Conservation (phyloP, 192 early-diverging fungal species). For the Oehlia diaphana region DNA sequence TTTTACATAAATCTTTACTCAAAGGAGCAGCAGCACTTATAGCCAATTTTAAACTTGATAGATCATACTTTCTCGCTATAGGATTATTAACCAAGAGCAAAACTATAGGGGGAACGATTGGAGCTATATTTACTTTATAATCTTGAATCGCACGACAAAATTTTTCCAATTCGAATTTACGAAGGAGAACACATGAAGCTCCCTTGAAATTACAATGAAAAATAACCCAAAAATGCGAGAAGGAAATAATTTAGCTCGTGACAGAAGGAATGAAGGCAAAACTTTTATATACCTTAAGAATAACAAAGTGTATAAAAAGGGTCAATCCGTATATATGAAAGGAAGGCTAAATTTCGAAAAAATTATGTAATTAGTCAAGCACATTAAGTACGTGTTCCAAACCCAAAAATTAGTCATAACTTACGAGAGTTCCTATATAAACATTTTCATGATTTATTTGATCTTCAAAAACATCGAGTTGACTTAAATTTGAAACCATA, state of each 20-base stretch:
- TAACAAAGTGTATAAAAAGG: not conserved
- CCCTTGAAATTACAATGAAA: constrained; percentile 37
- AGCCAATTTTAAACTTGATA: constrained; percentile 51
- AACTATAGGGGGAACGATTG: constrained; percentile 68
- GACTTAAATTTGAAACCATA: constrained; percentile 74
- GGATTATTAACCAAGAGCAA: constrained; percentile 65
- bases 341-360: not conserved
- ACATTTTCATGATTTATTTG: constrained; percentile 29
- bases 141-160: constrained; percentile 58
- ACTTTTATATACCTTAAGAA: not conserved
- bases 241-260: not conserved
- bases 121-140: constrained; percentile 44
- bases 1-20: constrained; percentile 34
- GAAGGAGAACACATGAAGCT: constrained; percentile 53
- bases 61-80: constrained; percentile 60
- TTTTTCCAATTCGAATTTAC: constrained; percentile 58
- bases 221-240: constrained; percentile 28
- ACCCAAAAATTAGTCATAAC: constrained; percentile 36
- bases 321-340: not conserved
- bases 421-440: constrained; percentile 46
- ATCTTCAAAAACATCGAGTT: constrained; percentile 52
- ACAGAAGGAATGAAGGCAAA: not conserved
- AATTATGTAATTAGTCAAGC: constrained; percentile 53
- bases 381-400: constrained; percentile 68
- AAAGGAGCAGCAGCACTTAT: constrained; percentile 73